Evolutionary conservation across 805 yeast genomes (phyloP).

Genomic region (Pichia occidentalis): DNA sequence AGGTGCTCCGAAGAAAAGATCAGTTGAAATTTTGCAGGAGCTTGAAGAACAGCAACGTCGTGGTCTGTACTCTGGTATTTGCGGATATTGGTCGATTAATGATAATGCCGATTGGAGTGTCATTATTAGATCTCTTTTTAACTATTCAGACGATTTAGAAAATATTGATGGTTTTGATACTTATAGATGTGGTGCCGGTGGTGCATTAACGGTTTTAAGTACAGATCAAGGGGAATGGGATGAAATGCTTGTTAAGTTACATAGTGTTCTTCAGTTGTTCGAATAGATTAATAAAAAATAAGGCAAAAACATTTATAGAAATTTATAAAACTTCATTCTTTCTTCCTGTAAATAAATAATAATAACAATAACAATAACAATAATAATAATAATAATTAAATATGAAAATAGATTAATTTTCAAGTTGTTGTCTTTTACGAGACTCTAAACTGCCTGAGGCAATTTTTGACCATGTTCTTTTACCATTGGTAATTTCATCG

Average conservation of each 20-base stretch:
- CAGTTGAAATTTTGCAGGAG: slow-evolving; percentile 71
- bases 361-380: background rate
- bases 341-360: background rate
- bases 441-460: slow-evolving; percentile 29
- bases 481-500: slow-evolving; percentile 2
- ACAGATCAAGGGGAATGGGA: slow-evolving; percentile 83
- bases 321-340: background rate
- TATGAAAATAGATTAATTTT: slow-evolving; percentile 20
- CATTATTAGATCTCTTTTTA: slow-evolving; percentile 75
- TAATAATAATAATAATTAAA: background rate
- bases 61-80: slow-evolving; percentile 90
- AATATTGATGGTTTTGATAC: slow-evolving; percentile 19
- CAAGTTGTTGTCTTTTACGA: slow-evolving; percentile 28
- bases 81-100: slow-evolving; percentile 89
- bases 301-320: background rate
- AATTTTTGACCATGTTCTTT: slow-evolving; percentile 14
- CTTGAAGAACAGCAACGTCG: slow-evolving; percentile 54
- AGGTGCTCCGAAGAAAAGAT: slow-evolving; percentile 94
- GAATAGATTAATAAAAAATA: slow-evolving; percentile 10
- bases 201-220: slow-evolving; percentile 90
- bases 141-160: slow-evolving; percentile 44
- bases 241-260: slow-evolving; percentile 78
- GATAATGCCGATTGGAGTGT: slow-evolving; percentile 96
- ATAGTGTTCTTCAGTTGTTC: slow-evolving; percentile 74
- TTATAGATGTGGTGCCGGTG: slow-evolving; percentile 97